A percentile compares a stretch with the other conserved stretches of the same genome.
Conservation (phyloP, 176 grass and related monocot genomes). For the Poa annua region DNA sequence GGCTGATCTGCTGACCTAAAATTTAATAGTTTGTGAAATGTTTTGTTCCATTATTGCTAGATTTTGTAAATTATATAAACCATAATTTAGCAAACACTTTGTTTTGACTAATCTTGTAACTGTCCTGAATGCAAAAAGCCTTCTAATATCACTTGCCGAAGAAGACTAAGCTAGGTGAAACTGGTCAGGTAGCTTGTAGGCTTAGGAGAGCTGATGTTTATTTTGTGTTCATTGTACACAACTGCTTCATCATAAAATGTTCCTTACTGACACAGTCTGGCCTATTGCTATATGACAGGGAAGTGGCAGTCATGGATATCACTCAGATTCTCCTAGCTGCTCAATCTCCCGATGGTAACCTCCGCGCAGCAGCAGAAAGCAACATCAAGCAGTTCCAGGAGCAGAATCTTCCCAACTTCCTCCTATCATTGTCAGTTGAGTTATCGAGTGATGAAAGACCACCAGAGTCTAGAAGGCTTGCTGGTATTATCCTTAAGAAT, state of each 20-base stretch:
- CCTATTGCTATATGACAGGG: conserved; percentile 25
- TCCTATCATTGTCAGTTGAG: conserved; percentile 77
- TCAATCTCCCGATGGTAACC: conserved; percentile 73
- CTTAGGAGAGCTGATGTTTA: neutral
- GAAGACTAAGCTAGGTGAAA: conserved; percentile 23
- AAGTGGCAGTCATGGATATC: conserved; percentile 65
- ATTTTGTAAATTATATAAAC: neutral
- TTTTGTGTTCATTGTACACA: neutral
- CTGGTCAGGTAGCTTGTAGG: neutral
- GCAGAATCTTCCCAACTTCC: conserved; percentile 83
- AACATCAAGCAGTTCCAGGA: conserved; percentile 90
- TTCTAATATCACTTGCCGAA: neutral
- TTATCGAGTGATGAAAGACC: conserved; percentile 70
- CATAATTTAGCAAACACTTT: neutral
- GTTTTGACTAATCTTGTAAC: neutral
- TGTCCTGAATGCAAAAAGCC: neutral
- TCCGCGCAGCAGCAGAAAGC: conserved; percentile 63
- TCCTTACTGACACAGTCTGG: conserved; percentile 6
- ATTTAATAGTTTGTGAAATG: neutral
- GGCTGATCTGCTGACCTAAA: neutral
- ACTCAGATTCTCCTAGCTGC: conserved; percentile 72
- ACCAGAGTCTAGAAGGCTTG: conserved; percentile 81
- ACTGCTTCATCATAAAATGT: conserved; percentile 9
- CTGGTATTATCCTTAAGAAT: conserved; percentile 88
- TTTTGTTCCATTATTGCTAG: neutral